Base-by-base conservation (phyloP, 345 rosid species). In the Passiflora organensis region DNA sequence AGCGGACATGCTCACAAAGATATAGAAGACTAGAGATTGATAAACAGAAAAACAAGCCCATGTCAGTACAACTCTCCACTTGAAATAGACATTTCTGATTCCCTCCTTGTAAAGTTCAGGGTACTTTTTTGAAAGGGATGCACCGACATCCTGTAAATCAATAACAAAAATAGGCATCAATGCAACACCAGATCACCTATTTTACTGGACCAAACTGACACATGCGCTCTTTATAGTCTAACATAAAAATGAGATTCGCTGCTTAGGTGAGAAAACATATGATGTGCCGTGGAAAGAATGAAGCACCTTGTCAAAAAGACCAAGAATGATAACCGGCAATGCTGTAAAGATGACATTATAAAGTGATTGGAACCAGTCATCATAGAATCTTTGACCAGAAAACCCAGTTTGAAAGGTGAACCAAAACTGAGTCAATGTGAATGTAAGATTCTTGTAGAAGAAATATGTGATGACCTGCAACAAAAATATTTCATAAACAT, bases 391-490 rank as follows among this genome's bases (percentile, higher is more conserved):
- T 78, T 94, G 99, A 58, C 99, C 99, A 79, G 97, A 94, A 81
- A 87, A 94, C 63, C 99, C 97, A 55, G 96, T 81, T 69, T 80
- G 78, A 66, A 94, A 89, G 73, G 99, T 94, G 82, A 94, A 94
- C 97, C 99, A 94, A 87, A 94, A 94, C 73, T 94, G 99, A 62
- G 99, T 94, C 79, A 89, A 51, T 39, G 99, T 89, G 73, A 94
- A 87, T 3, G 99, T 87, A 51, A 94, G 96, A 65, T 89, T 94
- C 88, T 94, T 94, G 88, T 89, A 94, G 74, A 94, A 89, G 77
- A 94, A 94, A 80, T 94, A 94, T n/a, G 78, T 73, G 63, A 94
- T 91, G 65, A 94, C 97, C 99, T 94, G 97, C 80, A 70, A 74
- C 55, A n/a, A 47, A 51, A 64, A 51, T 58, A 47, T 14, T 23